Base-by-base conservation (phyloP, 768 basidiomycete genomes). In the Trametes maxima region DNA sequence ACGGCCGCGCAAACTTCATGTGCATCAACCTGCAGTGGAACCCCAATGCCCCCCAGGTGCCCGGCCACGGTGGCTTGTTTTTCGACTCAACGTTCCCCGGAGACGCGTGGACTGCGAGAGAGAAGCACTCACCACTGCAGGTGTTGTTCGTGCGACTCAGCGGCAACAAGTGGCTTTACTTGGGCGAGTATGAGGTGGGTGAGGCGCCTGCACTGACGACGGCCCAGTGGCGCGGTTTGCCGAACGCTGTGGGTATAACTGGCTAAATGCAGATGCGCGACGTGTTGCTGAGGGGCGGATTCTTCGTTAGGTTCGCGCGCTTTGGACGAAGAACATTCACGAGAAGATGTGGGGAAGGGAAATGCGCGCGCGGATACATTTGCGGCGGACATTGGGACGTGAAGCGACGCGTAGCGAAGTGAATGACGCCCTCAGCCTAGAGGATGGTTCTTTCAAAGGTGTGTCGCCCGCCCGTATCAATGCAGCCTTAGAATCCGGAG, bases 11-110 rank as follows among this genome's bases (percentile, higher is more conserved):
- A 6, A 69, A 76, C 25, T 78, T 77, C 55, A 70, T 74, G 70
- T 80, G 70, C 57, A 63, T 73, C 0, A 74, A 73, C 51, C 66
- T 74, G 0, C 47, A 59, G 1, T 71, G 68, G 42, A 74, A 78
- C 42, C 76, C 77, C 1, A 67, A 76, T 21, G 77, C 72, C 11
- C 79, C 77, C 1, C 60, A 73, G 52, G 42, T 73, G 14, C 75
- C 77, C 0, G 77, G 78, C 0, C 69, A 70, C 0, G 72, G 71
- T 0, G 78, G 79, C 0, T 57, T 80, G 0, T 74, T 65, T 55
- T 76, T 77, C 35, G 5, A 55, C 21, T 47, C 53, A 0, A 13
- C n/a, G 12, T n/a, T 25, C 11, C 44, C 36, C 3, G 44, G 25
- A 13, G 56, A 54, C 14, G 6, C 14, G 22, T 63, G 56, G 62